Evolutionary conservation across 495 filamentous ascomycete species (phyloP).

Genomic region (Tuber indicum): DNA sequence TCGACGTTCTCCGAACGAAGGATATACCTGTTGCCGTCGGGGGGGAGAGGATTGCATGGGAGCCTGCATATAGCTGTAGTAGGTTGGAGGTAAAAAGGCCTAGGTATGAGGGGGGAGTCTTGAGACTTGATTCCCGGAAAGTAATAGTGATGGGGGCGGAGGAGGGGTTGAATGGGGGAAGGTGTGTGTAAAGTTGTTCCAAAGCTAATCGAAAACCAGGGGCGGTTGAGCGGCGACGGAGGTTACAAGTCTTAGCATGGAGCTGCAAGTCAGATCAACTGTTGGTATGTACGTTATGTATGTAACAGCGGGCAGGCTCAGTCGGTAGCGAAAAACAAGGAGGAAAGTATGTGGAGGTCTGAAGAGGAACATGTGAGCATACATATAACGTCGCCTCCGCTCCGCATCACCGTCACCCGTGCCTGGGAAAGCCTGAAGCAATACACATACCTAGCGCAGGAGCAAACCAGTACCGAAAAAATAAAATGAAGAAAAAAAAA

Average conservation of each 20-base stretch:
- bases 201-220: constrained; percentile 39
- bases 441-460: constrained; percentile 33
- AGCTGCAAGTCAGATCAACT: constrained; percentile 35
- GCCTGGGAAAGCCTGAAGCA: constrained; percentile 36
- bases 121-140: neutral
- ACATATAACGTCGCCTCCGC: constrained; percentile 41
- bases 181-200: constrained; percentile 3
- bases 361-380: constrained; percentile 43
- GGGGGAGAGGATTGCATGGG: constrained; percentile 42
- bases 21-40: constrained; percentile 37
- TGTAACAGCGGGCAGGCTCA: constrained; percentile 34
- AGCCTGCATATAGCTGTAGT: constrained; percentile 41
- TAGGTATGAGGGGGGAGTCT: neutral
- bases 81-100: constrained; percentile 17
- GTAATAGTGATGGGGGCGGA: constrained; percentile 1
- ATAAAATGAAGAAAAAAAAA: constrained; percentile 23
- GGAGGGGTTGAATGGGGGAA: constrained; percentile 9
- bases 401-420: constrained; percentile 38
- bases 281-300: constrained; percentile 38
- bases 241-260: constrained; percentile 32
- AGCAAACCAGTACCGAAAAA: neutral
- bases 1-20: constrained; percentile 57
- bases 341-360: constrained; percentile 38
- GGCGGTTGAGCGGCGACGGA: constrained; percentile 21
- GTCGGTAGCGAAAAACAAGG: constrained; percentile 40